Percentiles rank a stretch among this genome's conserved stretches.
phyloP scores from a whole-genome alignment of 2,329 filamentous ascomycete genomes.

The Phoma sp. region DNA sequence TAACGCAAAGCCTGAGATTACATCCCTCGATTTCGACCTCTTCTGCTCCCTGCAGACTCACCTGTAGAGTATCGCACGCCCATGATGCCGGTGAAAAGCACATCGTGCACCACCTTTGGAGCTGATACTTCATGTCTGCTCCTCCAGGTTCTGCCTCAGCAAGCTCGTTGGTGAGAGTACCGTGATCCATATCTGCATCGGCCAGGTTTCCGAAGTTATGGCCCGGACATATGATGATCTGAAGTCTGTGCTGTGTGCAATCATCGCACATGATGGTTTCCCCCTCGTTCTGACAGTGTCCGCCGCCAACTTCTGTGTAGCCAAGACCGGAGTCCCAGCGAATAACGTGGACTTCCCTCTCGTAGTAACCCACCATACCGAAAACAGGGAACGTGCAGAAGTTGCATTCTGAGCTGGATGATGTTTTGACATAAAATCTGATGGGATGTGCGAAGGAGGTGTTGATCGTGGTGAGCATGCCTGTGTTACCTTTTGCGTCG shows the following conservation, averaged over 20 bases:
- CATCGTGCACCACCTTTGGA: conserved; percentile 39
- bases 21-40: conserved; percentile 31
- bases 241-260: conserved; percentile 30
- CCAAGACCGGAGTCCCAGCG: conserved; percentile 44
- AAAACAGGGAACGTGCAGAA: conserved; percentile 53
- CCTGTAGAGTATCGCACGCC: conserved; percentile 25
- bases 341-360: conserved; percentile 44
- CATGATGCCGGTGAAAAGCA: conserved; percentile 35
- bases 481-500: conserved; percentile 35
- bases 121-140: conserved; percentile 16
- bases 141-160: conserved; percentile 17
- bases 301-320: conserved; percentile 49
- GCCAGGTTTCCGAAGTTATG: conserved; percentile 24
- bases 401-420: conserved; percentile 40
- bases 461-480: conserved; percentile 37
- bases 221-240: conserved; percentile 28
- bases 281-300: conserved; percentile 40
- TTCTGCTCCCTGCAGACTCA: conserved; percentile 1
- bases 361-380: conserved; percentile 49
- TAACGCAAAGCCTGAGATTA: conserved; percentile 33
- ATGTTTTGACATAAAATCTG: conserved; percentile 29
- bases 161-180: conserved; percentile 19
- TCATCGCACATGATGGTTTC: conserved; percentile 34
- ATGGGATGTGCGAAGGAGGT: conserved; percentile 54
- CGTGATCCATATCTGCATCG: conserved; percentile 1